Evolutionary conservation across 2,329 filamentous ascomycete species (phyloP), one percentile per base, ranked within the genome.

Genomic region (Ascocoryne sarcoides): DNA sequence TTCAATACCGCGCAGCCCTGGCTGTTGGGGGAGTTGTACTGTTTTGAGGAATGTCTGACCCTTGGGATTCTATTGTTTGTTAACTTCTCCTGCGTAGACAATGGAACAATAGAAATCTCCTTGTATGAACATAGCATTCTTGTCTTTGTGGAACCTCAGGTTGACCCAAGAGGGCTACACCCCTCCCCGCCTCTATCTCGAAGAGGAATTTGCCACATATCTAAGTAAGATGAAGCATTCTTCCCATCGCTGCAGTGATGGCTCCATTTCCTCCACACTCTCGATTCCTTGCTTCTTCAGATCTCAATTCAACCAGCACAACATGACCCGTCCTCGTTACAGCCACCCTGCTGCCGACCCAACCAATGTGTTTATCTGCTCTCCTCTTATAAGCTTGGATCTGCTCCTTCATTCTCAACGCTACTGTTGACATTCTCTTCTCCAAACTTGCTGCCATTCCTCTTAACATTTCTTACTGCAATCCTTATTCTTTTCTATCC

Each of bases 401-500:
- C 49, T 53, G 43, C 52, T 54, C 50, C 44, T 54, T 46, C 55
- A 58, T 59, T 59, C 54, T 57, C 51, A 40, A 49, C 45, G 41
- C 45, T 48, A 36, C 43, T 49, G 45, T 50, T 51, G 45, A 45
- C 54, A 58, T 57, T 57, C 53, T 44, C 43, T 51, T 43, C 42
- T 37, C 42, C 43, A 43, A 41, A 23, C 36, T 40, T 45, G 36
- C 45, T 52, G 42, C 48, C 55, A 59, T 58, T 58, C 55, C 54
- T 55, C 45, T 40, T 49, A 52, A 50, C 53, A 58, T 58, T 56
- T 58, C 43, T 58, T 47, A 51, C 40, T 42, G 29, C 53, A 57
- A 56, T 54, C 51, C 50, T 53, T 51, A 54, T 49, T 49, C 50
- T 47, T 50, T 43, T 21, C 44, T 48, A 39, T 45, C 43, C 46